phyloP scores from a whole-genome alignment of 202 grass and related monocot genomes.

The Setaria italica region DNA sequence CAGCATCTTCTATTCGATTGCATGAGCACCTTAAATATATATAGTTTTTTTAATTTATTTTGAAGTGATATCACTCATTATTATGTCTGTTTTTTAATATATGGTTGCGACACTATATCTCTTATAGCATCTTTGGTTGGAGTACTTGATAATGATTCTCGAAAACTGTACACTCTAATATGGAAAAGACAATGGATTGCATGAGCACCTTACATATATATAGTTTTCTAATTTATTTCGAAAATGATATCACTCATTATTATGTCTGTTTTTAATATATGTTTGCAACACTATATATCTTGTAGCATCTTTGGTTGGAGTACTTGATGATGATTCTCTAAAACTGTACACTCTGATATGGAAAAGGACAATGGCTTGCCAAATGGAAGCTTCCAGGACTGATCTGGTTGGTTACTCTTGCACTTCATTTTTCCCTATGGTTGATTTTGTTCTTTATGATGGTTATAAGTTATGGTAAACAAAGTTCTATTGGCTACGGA shows the following conservation, averaged over 20 bases:
- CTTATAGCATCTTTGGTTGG: too few species aligned
- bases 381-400: conserved; percentile 87
- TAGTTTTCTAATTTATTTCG: too few species aligned
- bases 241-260: too few species aligned
- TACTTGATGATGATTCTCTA: conserved; percentile 86
- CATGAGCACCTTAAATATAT: neutral
- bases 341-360: conserved; percentile 95
- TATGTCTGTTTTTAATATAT: conserved; percentile 27
- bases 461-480: neutral
- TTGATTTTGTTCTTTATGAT: conserved; percentile 38
- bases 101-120: too few species aligned
- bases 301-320: conserved; percentile 85
- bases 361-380: conserved; percentile 89
- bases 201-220: too few species aligned
- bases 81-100: conserved; percentile 7
- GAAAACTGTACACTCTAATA: too few species aligned
- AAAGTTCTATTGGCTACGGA: conserved; percentile 16
- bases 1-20: conserved; percentile 2
- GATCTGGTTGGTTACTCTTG: conserved; percentile 67
- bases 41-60: conserved; percentile 18
- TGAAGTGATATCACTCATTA: conserved; percentile 18
- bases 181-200: too few species aligned
- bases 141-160: too few species aligned
- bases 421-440: conserved; percentile 25
- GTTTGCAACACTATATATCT: conserved; percentile 37